Conservation (phyloP, 352 stramenopile genomes). For the Globisporangium yorkense region DNA sequence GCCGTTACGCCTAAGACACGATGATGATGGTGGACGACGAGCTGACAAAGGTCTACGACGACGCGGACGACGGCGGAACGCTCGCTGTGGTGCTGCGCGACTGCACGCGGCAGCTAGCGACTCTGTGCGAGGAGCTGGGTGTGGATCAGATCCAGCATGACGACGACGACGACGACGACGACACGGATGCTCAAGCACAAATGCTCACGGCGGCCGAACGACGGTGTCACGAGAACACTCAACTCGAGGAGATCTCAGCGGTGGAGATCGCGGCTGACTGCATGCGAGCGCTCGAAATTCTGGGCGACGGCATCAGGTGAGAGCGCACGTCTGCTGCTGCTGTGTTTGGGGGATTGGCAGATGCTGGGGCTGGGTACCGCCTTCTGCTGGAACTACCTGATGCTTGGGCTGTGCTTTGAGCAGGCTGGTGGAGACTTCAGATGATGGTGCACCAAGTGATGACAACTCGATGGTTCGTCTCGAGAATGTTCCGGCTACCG, state of each 20-base stretch:
- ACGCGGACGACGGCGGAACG: background rate
- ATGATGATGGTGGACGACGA: background rate
- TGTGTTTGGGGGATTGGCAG: background rate
- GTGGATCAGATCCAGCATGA: conserved; percentile 7
- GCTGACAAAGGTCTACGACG: background rate
- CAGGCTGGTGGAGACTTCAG: too few species aligned
- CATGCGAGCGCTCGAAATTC: conserved; percentile 16
- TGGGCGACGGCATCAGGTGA: conserved; percentile 11
- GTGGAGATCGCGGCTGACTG: conserved; percentile 7
- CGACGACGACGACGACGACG: background rate
- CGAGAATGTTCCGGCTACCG: too few species aligned
- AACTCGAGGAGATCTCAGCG: background rate
- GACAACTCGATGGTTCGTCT: too few species aligned
- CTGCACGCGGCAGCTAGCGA: conserved; percentile 17
- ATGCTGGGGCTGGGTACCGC: too few species aligned
- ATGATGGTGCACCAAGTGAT: too few species aligned
- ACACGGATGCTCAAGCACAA: too few species aligned
- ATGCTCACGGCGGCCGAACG: background rate
- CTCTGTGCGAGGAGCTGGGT: conserved; percentile 20
- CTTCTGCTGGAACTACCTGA: too few species aligned
- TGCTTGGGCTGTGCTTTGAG: too few species aligned
- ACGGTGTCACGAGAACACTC: background rate
- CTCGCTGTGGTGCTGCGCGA: conserved; percentile 1
- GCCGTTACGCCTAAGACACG: background rate
- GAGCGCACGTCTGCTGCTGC: background rate